A percentile compares a stretch with the other conserved stretches of the same genome.
Evolutionary conservation across 805 yeast genomes (phyloP).

Genomic region (Spathaspora boniae): DNA sequence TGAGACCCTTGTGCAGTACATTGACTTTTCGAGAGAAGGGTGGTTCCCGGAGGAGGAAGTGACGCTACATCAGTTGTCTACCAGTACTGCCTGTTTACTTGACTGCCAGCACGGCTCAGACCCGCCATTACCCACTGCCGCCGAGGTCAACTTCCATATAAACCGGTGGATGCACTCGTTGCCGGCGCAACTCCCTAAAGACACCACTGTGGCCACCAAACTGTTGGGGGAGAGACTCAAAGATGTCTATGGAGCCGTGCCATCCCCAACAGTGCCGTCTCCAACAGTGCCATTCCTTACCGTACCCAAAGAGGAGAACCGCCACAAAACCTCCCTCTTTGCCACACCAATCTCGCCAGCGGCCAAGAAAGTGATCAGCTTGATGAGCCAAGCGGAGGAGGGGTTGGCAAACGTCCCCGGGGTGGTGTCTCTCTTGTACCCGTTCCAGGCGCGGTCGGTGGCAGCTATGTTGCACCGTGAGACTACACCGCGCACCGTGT

Average conservation of each 20-base stretch:
- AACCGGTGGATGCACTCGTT: conserved; percentile 40
- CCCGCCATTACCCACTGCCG: background rate
- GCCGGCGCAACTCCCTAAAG: conserved; percentile 13
- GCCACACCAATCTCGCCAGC: background rate
- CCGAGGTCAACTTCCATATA: conserved; percentile 19
- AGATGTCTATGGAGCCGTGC: conserved; percentile 32
- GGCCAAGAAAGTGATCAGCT: conserved; percentile 15
- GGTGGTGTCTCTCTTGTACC: conserved; percentile 47
- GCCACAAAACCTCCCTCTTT: background rate
- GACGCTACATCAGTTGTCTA: background rate
- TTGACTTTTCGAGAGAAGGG: conserved; percentile 35
- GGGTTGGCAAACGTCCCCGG: conserved; percentile 30
- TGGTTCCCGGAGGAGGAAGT: conserved; percentile 5
- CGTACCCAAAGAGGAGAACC: no score
- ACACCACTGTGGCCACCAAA: conserved; percentile 13
- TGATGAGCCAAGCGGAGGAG: conserved; percentile 14
- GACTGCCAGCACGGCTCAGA: background rate
- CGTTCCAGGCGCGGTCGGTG: conserved; percentile 59
- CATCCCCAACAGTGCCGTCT: conserved; percentile 20
- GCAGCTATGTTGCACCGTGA: conserved; percentile 59
- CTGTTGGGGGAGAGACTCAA: conserved; percentile 20
- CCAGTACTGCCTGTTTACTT: background rate
- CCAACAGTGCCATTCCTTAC: no score
- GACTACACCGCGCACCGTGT: conserved; percentile 22
- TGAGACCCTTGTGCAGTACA: conserved; percentile 30